Conservation (phyloP, 2,329 filamentous ascomycete genomes). For the Phialophora verrucosa region DNA sequence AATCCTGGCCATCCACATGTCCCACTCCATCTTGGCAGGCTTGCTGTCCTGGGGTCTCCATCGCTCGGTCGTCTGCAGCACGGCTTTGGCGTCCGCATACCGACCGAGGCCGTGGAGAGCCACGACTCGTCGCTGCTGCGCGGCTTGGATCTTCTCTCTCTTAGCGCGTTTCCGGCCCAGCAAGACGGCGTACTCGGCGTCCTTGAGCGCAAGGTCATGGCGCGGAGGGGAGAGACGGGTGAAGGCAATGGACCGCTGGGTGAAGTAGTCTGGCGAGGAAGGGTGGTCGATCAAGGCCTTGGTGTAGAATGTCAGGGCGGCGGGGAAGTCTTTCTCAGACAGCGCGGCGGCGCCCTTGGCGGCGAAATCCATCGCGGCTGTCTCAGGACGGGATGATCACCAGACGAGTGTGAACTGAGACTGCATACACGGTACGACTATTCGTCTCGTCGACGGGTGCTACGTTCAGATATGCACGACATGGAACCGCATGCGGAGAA, state of each 20-base stretch:
- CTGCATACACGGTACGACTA: not conserved
- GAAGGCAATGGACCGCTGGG: constrained; percentile 80
- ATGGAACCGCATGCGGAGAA: not conserved
- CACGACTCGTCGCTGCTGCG: constrained; percentile 80
- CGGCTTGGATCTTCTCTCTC: constrained; percentile 76
- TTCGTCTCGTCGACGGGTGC: too few relatives aligned
- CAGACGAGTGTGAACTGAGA: not conserved
- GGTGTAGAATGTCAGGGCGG: constrained; percentile 72
- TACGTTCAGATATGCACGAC: not conserved
- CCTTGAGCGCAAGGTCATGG: constrained; percentile 69
- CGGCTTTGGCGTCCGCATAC: constrained; percentile 75
- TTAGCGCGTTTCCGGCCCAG: constrained; percentile 71
- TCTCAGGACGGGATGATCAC: not conserved
- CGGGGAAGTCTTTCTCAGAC: constrained; percentile 65
- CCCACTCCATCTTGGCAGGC: constrained; percentile 36
- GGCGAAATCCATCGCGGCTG: constrained; percentile 57
- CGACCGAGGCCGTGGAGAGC: constrained; percentile 71
- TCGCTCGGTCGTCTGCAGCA: constrained; percentile 65
- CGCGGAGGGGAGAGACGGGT: constrained; percentile 62
- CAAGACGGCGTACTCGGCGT: constrained; percentile 70
- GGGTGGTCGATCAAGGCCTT: constrained; percentile 67
- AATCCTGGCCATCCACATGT: constrained; percentile 65
- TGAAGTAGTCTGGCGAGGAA: constrained; percentile 75
- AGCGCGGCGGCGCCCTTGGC: constrained; percentile 66
- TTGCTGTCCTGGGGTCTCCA: constrained; percentile 57